A percentile compares a stretch with the other conserved stretches of the same genome.
Conservation (phyloP, 768 basidiomycete species). For the Russula virescens region DNA sequence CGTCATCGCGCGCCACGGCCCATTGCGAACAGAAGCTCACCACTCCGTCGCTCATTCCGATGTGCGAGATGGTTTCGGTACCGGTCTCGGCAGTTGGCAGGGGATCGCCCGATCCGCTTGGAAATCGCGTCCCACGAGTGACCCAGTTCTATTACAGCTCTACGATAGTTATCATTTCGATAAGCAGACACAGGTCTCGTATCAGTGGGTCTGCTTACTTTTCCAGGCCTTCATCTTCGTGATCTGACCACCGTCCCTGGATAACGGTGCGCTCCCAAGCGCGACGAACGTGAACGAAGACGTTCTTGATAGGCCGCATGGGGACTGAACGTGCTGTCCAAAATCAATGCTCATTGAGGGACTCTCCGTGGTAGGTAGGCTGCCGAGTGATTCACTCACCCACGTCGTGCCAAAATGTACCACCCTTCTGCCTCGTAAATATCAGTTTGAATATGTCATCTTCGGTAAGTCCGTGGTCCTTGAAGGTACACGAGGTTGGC, state of each 20-base stretch:
- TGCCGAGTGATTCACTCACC: neutral
- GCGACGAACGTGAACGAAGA: constrained; percentile 13
- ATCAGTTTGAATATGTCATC: neutral
- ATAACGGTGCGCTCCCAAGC: constrained; percentile 5
- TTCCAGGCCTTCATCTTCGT: constrained; percentile 1
- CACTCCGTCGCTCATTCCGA: neutral
- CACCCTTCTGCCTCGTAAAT: constrained; percentile 8
- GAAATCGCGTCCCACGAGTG: constrained; percentile 5
- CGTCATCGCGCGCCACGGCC: no score
- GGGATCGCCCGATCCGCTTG: neutral
- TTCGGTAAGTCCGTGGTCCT: constrained; percentile 4
- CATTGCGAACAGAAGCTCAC: neutral
- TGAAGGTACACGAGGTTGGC: neutral
- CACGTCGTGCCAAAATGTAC: constrained; percentile 3
- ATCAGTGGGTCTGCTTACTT: neutral
- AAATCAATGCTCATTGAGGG: neutral
- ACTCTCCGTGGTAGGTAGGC: neutral
- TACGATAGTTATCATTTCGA: neutral
- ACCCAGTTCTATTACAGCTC: constrained; percentile 7
- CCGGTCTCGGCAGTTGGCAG: constrained; percentile 7
- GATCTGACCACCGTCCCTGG: constrained; percentile 4
- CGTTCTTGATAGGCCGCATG: constrained; percentile 9
- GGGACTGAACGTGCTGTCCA: constrained; percentile 11
- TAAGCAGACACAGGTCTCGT: no score
- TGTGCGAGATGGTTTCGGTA: constrained; percentile 9